Percentiles rank a stretch among this genome's conserved stretches.
Evolutionary conservation across 73 alveolate genomes (phyloP).

Genomic region (Stentor roeselii): DNA sequence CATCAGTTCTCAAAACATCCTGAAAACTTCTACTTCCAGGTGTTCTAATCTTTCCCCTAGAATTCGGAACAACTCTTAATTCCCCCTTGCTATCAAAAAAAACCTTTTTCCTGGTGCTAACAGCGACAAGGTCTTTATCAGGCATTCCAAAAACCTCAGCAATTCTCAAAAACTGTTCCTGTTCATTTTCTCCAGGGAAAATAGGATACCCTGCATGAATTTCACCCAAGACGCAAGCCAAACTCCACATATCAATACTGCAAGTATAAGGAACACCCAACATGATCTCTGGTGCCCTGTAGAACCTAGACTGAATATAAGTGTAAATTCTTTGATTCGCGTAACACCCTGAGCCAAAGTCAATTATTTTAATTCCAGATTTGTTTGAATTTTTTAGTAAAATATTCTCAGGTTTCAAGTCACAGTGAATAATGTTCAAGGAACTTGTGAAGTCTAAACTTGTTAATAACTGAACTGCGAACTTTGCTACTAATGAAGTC

Average conservation of each 20-base stretch:
- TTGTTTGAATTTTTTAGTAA: slow-evolving; percentile 53
- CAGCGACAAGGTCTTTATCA: slow-evolving; percentile 45
- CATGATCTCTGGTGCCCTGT: no score
- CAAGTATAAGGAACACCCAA: slow-evolving; percentile 76
- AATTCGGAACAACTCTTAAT: neutral
- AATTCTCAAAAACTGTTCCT: slow-evolving; percentile 52
- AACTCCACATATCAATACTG: slow-evolving; percentile 84
- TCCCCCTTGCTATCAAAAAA: slow-evolving; percentile 41
- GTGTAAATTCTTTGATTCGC: slow-evolving; percentile 67
- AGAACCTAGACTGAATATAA: slow-evolving; percentile 85
- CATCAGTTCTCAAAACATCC: neutral
- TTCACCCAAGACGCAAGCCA: slow-evolving; percentile 76
- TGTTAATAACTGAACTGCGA: slow-evolving; percentile 61
- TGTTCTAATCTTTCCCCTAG: neutral
- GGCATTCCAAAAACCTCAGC: slow-evolving; percentile 61
- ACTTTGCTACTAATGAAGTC: slow-evolving; percentile 48
- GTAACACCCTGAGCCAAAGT: slow-evolving; percentile 79
- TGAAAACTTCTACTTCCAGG: neutral
- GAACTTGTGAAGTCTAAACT: slow-evolving; percentile 45
- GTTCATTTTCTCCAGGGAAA: slow-evolving; percentile 70
- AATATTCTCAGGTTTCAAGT: slow-evolving; percentile 79
- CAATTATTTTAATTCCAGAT: slow-evolving; percentile 69
- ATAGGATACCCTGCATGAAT: slow-evolving; percentile 68
- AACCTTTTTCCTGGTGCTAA: slow-evolving; percentile 50
- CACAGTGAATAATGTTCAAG: slow-evolving; percentile 75